Base-by-base conservation (phyloP, 306 rosid genomes). In the Hippophae gyantsensis region DNA sequence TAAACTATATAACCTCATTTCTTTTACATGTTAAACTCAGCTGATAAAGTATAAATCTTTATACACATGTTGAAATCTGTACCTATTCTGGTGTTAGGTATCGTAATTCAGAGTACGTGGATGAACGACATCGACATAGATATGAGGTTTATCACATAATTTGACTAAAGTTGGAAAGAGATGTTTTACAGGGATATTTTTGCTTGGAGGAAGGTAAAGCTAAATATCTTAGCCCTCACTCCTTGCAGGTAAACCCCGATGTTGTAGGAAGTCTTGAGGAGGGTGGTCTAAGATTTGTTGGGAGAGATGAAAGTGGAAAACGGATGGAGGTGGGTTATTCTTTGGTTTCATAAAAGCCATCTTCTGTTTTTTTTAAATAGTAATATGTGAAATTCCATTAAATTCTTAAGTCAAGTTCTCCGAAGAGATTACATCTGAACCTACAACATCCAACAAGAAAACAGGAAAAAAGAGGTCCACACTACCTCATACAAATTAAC, bases 61-160 rank as follows among this genome's bases (percentile, higher is more conserved):
- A 54, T 57, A 13, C 58, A 27, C 62, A 13, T 74, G 46, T 45
- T 59, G 70, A 62, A 43, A 58, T 67, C 41, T 52, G 58, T 60
- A 43, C 32, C 42, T 42, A 45, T 55, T 64, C 57, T 52, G 73
- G 71, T 79, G 53, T 49, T 66, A 93, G 99, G 84, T 93, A 93
- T 43, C 74, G 78, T 38, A 93, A 79, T 69, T 80, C 97, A 2
- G 81, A 76, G 76, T 76, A 86, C 51, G 88, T 93, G 76, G 99
- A 88, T 64, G 99, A 88, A 71, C 76, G 99, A 13, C 99, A 93
- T 82, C 82, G 97, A 40, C 99, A 88, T 58, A 93, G 99, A 88
- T 93, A 93, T 7, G 99, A 93, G 94, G 97, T 93, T 75, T 57
- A 68, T 49, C 62, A 27, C 58, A 55, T 47, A 59, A 43, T 59